Base-by-base conservation (phyloP, 805 yeast species). In the Lipomyces mesembrius region DNA sequence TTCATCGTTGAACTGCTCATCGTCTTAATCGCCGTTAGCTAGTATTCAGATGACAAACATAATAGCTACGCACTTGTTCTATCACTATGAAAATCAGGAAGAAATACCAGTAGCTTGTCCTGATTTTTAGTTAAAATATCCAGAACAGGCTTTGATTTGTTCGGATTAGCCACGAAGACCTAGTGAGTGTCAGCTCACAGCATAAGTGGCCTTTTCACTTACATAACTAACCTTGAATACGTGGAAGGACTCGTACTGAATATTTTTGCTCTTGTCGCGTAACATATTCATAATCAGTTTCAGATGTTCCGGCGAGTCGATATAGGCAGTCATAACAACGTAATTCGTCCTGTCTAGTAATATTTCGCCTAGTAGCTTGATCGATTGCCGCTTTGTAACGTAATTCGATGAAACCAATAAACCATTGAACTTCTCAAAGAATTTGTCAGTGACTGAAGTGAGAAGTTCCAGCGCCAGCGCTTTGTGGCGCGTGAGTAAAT, bases 81-180 rank as follows among this genome's bases (percentile, higher is more conserved):
- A 51, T 82, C 84, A 12, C 86, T 83, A 64, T 85, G 87, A 75
- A 92, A 91, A 51, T 82, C 83, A 58, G 85, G 84, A 66, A 94
- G 83, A 75, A 91, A 92, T 39, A 82, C 81, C 51, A 93, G 77
- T 69, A 94, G 83, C 74, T 90, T 91, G 53, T 86, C 89, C 74
- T 92, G 87, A 77, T 95, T 95, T 75, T 93, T 92, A 57, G 88
- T 85, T 71, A 95, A 81, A 25, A 94, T 90, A 77, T 94, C 97
- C 62, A 84, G 79, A 1, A 95, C 87, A 7, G 88, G 86, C 76
- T 88, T 92, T 2, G 92, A 83, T 77, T 93, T 93, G 70, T 89
- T 87, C 4, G 99, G 99, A 77, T 95, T 95, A 3, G 97, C 98
- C n/a, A 92, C 92, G 78, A 95, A 92, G 52, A 93, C 73, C 71